Evolutionary conservation across 805 yeast genomes (phyloP), one percentile per base, ranked within the genome.

Genomic region (Debaryomyces hansenii): DNA sequence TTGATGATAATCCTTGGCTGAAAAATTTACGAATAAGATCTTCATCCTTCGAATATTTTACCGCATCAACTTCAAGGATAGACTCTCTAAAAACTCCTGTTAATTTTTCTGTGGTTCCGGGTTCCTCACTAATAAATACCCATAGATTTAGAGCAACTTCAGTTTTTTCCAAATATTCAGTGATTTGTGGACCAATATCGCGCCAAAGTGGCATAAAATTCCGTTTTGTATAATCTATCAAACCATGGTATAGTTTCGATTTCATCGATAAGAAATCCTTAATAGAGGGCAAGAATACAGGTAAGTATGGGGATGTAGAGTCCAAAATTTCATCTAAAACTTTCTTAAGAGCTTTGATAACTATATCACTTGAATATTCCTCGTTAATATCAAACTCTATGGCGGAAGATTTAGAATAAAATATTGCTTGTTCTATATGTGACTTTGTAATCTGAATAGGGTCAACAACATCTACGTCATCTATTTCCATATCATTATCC

Each of bases 371-470:
- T 4, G 61, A 42, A 39, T 44, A 54, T 0, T 51, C 62, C 28
- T 75, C 82, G 1, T 60, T 56, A 1, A 62, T 49, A 24, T 75
- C 75, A 46, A 82, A 64, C 7, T 74, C 73, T 3, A 80, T 64
- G 11, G 72, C 77, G 2, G 72, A 37, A 64, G 76, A 58, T 63
- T 71, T 65, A 2, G 81, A 76, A 51, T 80, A 87, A 56, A 84
- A 85, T 1, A 91, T 80, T 0, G 91, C 96, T 64, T 91, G 97
- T 53, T 86, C 94, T 18, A 92, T 79, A 55, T 84, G 91, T 0
- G 89, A 79, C 58, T 84, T 84, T 29, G 87, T 71, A 40, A 83
- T 73, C n/a, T 55, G 53, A 8, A 57, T 46, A 9, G 64, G 56
- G 18, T 56, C 62, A 4, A 46, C 45, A 0, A 54, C 47, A 4